Evolutionary conservation across 1,284 basidiomycete genomes (phyloP), one percentile per base, ranked within the genome.

Genomic region (Bjerkandera adusta): DNA sequence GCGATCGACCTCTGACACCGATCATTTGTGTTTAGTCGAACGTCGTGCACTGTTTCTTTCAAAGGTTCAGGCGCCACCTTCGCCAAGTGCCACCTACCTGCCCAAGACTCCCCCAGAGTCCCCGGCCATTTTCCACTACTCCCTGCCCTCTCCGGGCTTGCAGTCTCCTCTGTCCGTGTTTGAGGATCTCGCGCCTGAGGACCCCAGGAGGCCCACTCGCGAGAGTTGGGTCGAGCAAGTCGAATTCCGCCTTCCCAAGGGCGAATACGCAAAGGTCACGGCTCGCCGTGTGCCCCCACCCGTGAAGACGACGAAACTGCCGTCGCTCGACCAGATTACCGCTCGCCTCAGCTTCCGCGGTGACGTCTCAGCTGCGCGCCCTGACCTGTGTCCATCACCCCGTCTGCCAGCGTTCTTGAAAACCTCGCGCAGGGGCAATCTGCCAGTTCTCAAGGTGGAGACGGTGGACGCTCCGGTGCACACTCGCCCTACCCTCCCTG

Each of bases 241-340:
- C 25, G 83, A 85, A 58, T 84, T 80, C 64, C 73, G 73, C 45
- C 58, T 73, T 16, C 66, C 69, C n/a, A 52, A 58, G 34, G 59
- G 62, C 51, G 50, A 56, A 52, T 47, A 48, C 35, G 30, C 43
- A 33, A 45, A 49, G 40, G 7, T 41, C 25, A n/a, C n/a, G n/a
- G n/a, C n/a, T n/a, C n/a, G n/a, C n/a, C 27, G 27, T 30, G 27
- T n/a, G 8, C 40, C 29, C 21, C 33, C 54, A 39, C 46, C 46
- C 43, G 51, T 52, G 42, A 57, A 44, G 50, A 58, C 56, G 45
- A 68, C 65, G 52, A 55, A 63, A 30, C 55, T 81, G 27, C 85
- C 86, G 11, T 88, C 86, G 13, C 75, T 90, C 49, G 85, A 86
- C 55, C 77, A 89, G 60, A 89, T 89, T 54, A 79, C 80, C 30